Conservation (phyloP, 768 basidiomycete species). For the Terana coerulea region DNA sequence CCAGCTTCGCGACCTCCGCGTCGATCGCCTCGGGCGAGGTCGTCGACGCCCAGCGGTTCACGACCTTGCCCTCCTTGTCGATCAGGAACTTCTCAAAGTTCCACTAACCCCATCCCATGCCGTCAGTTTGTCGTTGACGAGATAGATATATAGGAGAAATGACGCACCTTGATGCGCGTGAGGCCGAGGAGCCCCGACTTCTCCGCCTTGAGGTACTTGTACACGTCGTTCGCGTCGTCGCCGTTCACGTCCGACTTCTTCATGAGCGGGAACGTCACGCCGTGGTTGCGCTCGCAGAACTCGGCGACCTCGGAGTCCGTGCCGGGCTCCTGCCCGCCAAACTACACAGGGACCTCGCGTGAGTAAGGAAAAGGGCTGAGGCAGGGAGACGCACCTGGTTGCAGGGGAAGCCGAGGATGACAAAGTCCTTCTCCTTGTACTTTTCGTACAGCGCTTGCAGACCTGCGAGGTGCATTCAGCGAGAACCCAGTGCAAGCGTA, state of each 20-base stretch:
- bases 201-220: constrained; percentile 78
- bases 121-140: background rate
- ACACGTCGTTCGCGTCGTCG: constrained; percentile 76
- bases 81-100: constrained; percentile 91
- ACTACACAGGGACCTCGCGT: constrained; percentile 37
- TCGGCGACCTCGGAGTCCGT: constrained; percentile 68
- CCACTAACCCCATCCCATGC: constrained; percentile 61
- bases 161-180: constrained; percentile 66
- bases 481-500: background rate
- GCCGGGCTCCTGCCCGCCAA: constrained; percentile 84
- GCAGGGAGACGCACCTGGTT: constrained; percentile 57
- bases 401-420: constrained; percentile 88
- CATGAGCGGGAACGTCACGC: constrained; percentile 88
- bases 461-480: constrained; percentile 36
- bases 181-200: constrained; percentile 72
- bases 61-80: constrained; percentile 71
- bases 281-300: constrained; percentile 80
- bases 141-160: background rate
- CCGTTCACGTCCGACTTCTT: constrained; percentile 95
- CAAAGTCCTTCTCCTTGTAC: constrained; percentile 71
- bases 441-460: constrained; percentile 80
- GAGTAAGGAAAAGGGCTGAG: background rate
- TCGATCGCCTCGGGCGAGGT: constrained; percentile 67
- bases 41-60: constrained; percentile 73
- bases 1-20: constrained; percentile 56